phyloP scores from a whole-genome alignment of 257 asterid species.

The Catharanthus roseus region DNA sequence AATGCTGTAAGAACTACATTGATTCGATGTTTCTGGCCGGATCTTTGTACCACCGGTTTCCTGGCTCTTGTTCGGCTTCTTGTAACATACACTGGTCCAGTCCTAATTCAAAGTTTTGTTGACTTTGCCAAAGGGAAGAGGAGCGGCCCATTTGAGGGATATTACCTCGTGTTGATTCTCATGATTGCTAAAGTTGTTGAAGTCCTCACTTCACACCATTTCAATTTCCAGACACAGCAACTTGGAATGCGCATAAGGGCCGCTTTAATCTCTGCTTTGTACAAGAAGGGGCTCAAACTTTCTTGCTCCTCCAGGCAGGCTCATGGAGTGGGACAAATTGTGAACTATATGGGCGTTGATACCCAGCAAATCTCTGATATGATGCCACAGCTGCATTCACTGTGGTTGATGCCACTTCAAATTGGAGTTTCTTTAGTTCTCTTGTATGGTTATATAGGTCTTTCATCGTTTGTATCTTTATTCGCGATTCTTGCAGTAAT shows the following conservation, averaged over 20 bases:
- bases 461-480: constrained; percentile 34
- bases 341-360: constrained; percentile 78
- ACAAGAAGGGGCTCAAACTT: constrained; percentile 52
- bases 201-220: constrained; percentile 66
- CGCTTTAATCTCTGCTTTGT: constrained; percentile 41
- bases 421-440: constrained; percentile 43
- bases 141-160: constrained; percentile 31
- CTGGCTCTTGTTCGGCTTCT: constrained; percentile 37
- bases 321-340: constrained; percentile 74
- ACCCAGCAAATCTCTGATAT: constrained; percentile 56
- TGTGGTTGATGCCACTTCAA: constrained; percentile 70
- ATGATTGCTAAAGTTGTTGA: constrained; percentile 42
- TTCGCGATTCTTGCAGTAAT: constrained; percentile 27
- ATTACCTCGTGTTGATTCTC: constrained; percentile 36
- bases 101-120: constrained; percentile 50
- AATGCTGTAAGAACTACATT: constrained; percentile 44
- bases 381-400: constrained; percentile 45
- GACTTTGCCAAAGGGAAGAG: constrained; percentile 39
- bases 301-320: constrained; percentile 57
- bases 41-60: constrained; percentile 39
- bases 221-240: constrained; percentile 44
- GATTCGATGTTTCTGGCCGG: constrained; percentile 53
- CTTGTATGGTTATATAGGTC: constrained; percentile 45
- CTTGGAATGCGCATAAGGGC: constrained; percentile 70
- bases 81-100: constrained; percentile 58